Base-by-base conservation (phyloP, 2,329 filamentous ascomycete genomes). In the Cladophialophora immunda region DNA sequence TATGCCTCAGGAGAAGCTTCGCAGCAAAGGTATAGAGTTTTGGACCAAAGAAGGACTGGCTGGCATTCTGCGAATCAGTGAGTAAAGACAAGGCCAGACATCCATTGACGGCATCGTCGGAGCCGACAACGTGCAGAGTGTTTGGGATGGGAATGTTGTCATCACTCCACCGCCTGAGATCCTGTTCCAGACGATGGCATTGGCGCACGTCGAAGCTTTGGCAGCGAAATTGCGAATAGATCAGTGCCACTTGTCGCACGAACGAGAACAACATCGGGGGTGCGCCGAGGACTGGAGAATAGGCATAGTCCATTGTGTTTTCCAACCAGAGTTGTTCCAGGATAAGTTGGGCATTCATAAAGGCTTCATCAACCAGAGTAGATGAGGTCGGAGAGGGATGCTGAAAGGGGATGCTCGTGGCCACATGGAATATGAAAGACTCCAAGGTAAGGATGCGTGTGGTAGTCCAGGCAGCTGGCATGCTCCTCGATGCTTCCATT, bases 341-440 rank as follows among this genome's bases (percentile, higher is more conserved):
- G 7, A 52, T 15, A 29, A 30, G 13, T 17, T 45, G 34, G 3
- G 73, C 72, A 8, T 68, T 41, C 4, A 54, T 53, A 52, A 75
- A 66, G 25, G 70, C 69, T 1, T 60, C 53, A n/a, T 75, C 70
- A n/a, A 75, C 67, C 17, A 66, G 41, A 3, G 32, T 22, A 17
- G 55, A 29, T 6, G 55, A 29, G 3, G 61, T 32, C 2, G 36
- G 7, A 7, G 25, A 22, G 6, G 62, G 61, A 8, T 63, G 47
- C 13, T 73, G 73, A 27, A 75, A 75, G 1, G 74, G 72, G 13
- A 75, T 67, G 29, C 72, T 71, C 4, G 73, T 75, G 9, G 73
- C 67, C 4, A 70, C 70, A 50, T 75, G 74, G 45, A 75, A 75
- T 53, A 75, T 72, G 50, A 75, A 75, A 0, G 73, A 68, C 36